Evolutionary conservation across 148 eudicot species (phyloP), one percentile per base, ranked within the genome.

Genomic region (Pharnaceum exiguum): DNA sequence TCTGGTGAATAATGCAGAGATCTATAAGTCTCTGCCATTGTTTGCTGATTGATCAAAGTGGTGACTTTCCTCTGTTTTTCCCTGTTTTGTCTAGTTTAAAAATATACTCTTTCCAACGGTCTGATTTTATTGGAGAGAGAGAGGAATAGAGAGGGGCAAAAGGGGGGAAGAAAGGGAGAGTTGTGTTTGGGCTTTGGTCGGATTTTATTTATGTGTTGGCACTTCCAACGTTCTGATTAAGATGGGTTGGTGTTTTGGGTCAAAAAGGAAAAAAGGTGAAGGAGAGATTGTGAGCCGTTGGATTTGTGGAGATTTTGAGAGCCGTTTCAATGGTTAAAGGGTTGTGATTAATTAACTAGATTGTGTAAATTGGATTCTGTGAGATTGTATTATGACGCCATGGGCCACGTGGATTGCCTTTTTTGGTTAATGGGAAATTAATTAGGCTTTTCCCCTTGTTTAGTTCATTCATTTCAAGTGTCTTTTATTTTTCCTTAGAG

Each of bases 201-300:
- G 53, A 26, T 51, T 62, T 44, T 45, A 42, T 51, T 51, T 30
- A 45, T 42, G 22, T 16, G 38, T 1, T 29, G 0, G 0, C 2
- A 18, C 9, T 65, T 47, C 50, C 63, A 79, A 79, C 80, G 84
- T 72, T 79, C 75, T 66, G 51, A 58, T 76, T 62, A 48, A 19
- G 26, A 55, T 59, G 73, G 78, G 55, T 3, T 27, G 56, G 53
- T 23, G 1, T 24, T 65, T 32, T 26, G 55, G 33, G 51, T 18
- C 46, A 36, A 52, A 53, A 32, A 30, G 37, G 16, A 1, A 0
- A 30, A 31, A 39, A 22, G 6, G 33, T 32, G 51, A n/a, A 51
- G 27, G 51, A 66, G 60, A 53, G 60, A 10, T 32, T 57, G 31
- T 46, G 27, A 11, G 55, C 79, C 72, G 72, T 75, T 43, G 2